Conservation (phyloP, 2,329 filamentous ascomycete genomes). For the Pseudocercospora fijiensis region DNA sequence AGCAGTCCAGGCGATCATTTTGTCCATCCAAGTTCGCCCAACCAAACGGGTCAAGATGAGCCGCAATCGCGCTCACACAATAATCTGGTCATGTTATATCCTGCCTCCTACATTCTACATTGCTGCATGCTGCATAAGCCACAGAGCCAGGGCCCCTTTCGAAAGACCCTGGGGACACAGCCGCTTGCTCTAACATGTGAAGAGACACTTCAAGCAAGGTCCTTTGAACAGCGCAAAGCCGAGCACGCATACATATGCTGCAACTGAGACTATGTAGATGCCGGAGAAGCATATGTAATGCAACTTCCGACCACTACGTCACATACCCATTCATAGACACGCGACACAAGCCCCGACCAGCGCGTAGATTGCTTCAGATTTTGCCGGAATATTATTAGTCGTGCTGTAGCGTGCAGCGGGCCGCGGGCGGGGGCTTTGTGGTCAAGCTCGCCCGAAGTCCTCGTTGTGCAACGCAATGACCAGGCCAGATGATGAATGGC, state of each 20-base stretch:
- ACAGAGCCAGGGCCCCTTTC: background rate
- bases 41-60: background rate
- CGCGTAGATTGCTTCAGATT: conserved; percentile 26
- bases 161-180: background rate
- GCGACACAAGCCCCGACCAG: conserved; percentile 18
- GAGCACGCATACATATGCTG: conserved; percentile 20
- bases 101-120: conserved; percentile 1
- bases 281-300: conserved; percentile 14
- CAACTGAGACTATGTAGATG: conserved; percentile 16
- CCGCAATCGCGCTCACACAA: background rate
- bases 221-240: conserved; percentile 4
- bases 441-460: background rate
- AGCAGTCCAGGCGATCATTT: background rate
- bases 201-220: conserved; percentile 19
- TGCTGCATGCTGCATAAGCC: background rate
- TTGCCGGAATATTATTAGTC: conserved; percentile 22
- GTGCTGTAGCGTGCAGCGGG: conserved; percentile 22
- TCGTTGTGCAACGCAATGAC: background rate
- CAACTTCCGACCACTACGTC: conserved; percentile 19
- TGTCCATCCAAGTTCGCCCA: background rate
- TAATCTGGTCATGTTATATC: background rate
- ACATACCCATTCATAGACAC: conserved; percentile 19
- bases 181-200: conserved; percentile 13
- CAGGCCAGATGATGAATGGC: conserved; percentile 1
- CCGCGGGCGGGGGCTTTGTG: background rate